phyloP scores from a whole-genome alignment of 305 asterid species.

The Ajuga reptans region DNA sequence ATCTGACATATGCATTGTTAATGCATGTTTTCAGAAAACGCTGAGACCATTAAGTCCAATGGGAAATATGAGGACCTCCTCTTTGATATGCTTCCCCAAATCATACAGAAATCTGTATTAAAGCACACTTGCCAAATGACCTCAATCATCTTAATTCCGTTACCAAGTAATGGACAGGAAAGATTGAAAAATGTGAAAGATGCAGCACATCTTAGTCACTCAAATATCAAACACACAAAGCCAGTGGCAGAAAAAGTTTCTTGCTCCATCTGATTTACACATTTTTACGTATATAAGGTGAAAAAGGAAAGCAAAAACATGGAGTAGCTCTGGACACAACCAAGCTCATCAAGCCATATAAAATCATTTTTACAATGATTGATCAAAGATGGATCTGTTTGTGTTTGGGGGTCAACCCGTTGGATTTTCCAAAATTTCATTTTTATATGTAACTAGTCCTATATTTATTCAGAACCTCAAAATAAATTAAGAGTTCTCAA shows the following conservation, averaged over 20 bases:
- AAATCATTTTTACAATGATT: background rate
- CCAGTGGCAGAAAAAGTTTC: background rate
- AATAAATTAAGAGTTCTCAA: too few species aligned
- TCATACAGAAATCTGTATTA: background rate
- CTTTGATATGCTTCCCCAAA: background rate
- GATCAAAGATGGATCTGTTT: too few species aligned
- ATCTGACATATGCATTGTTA: background rate
- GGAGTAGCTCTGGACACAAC: background rate
- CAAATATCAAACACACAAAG: background rate
- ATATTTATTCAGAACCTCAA: background rate
- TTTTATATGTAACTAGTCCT: too few species aligned
- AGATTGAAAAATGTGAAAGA: background rate
- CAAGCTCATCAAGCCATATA: conserved; percentile 2
- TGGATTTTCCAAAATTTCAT: too few species aligned
- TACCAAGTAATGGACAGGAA: background rate
- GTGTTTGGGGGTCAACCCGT: too few species aligned
- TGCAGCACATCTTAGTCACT: background rate
- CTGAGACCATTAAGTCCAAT: background rate
- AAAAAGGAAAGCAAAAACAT: background rate
- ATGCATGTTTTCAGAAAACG: background rate
- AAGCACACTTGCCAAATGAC: background rate
- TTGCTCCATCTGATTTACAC: background rate
- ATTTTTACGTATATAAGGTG: background rate
- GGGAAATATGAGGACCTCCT: background rate
- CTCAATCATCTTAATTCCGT: background rate